Conservation (phyloP, 495 filamentous ascomycete species). For the Aspergillus taichungensis region DNA sequence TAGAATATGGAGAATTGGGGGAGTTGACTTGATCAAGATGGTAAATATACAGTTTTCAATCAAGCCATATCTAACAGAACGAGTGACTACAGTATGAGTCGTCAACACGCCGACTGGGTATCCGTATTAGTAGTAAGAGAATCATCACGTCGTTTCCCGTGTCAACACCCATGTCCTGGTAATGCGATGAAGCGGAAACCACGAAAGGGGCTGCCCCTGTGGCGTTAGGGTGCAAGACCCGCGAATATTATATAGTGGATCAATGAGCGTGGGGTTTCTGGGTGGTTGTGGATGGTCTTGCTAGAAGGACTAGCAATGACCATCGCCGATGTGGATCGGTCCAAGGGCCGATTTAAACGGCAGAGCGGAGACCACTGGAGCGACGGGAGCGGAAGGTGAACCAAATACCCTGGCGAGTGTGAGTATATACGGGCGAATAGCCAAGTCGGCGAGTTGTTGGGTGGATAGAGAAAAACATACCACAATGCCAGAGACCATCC, state of each 20-base stretch:
- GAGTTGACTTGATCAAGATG: too few relatives aligned
- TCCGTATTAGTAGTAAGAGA: conserved; percentile 5
- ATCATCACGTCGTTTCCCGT: conserved; percentile 5
- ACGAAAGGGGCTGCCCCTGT: too few relatives aligned
- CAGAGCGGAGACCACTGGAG: conserved; percentile 3
- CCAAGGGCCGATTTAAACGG: neutral
- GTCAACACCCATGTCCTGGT: neutral
- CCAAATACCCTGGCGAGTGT: conserved; percentile 26
- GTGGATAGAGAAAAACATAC: conserved; percentile 15
- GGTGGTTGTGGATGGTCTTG: too few relatives aligned
- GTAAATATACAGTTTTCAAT: too few relatives aligned
- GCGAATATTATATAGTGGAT: too few relatives aligned
- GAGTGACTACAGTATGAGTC: neutral
- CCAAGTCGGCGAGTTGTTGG: too few relatives aligned
- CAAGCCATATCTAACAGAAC: too few relatives aligned
- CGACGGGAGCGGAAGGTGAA: conserved; percentile 31
- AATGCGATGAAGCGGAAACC: too few relatives aligned
- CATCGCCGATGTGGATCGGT: neutral
- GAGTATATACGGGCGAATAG: too few relatives aligned
- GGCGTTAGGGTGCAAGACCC: too few relatives aligned
- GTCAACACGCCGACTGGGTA: conserved; percentile 9
- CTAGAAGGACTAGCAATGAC: neutral
- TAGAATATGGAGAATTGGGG: too few relatives aligned
- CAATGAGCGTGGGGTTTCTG: too few relatives aligned
- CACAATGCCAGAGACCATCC: conserved; percentile 52